Evolutionary conservation across 495 filamentous ascomycete species (phyloP), one percentile per base, ranked within the genome.

Genomic region (Penicillium paxilli): DNA sequence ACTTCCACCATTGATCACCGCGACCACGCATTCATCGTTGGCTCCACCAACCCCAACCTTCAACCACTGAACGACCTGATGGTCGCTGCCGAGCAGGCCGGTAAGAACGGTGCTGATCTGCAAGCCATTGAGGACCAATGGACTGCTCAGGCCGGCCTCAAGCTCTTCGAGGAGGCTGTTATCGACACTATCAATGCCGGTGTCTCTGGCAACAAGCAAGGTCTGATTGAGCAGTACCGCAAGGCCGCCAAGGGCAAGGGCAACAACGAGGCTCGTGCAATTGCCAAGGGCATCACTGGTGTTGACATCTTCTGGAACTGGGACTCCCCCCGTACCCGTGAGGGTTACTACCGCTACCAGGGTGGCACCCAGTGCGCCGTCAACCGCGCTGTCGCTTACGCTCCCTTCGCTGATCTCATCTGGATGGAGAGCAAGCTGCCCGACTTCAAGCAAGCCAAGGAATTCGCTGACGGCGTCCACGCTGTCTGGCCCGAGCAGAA

Each of bases 341-440:
- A 98, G 75, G 94, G 94, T 14, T 98, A 84, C 80, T 98, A 98
- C 76, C 80, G 94, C 38, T 87, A 96, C 67, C 75, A 88, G 70
- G 94, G 95, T 53, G 94, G 94, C 50, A 96, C 90, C 59, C 86
- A 91, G 65, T 96, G 91, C 66, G 90, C 91, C 24, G 80, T 98
- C 62, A 96, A 96, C 79, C 84, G 94, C 30, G 94, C 91, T 4
- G 74, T 95, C 37, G 90, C 94, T 2, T 98, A 92, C 66, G 95
- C 91, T 2, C 95, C 94, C 8, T 97, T 96, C 75, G 86, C 87
- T 42, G 94, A 98, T 65, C 80, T 96, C 62, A 90, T 98, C 71
- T 98, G 94, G 94, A 98, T 98, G 94, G 94, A 98, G 84, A 90
- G 85, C 78, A 96, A 96, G 74, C 79, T 96, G 50, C 94, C 94